phyloP scores from a whole-genome alignment of 345 rosid genomes.

The Dovyalis caffra region DNA sequence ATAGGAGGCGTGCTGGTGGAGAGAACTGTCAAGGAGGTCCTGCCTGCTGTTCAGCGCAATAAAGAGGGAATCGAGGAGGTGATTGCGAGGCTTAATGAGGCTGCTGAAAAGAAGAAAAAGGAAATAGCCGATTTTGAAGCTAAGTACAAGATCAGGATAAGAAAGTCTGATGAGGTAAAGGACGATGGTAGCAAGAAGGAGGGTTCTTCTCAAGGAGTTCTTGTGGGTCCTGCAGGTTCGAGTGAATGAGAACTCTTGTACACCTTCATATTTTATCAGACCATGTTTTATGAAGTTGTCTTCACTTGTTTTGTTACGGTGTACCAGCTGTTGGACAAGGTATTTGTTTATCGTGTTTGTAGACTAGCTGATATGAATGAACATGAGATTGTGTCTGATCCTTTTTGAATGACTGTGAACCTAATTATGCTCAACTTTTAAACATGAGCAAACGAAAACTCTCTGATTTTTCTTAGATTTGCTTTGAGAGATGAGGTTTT shows the following conservation, averaged over 20 bases:
- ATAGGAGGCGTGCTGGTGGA: constrained; percentile 94
- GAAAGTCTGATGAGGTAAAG: constrained; percentile 52
- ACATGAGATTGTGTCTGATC: neutral
- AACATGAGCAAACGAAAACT: too few species aligned
- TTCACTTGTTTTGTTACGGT: neutral
- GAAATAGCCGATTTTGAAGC: constrained; percentile 78
- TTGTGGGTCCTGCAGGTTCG: constrained; percentile 82
- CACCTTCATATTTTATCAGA: neutral
- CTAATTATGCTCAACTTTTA: too few species aligned
- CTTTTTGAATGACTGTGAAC: neutral
- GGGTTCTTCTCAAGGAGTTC: constrained; percentile 93
- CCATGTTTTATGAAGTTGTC: neutral
- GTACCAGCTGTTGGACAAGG: neutral
- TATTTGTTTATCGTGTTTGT: neutral
- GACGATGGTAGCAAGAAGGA: constrained; percentile 64
- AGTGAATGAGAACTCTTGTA: constrained; percentile 26
- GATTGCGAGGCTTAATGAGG: constrained; percentile 74
- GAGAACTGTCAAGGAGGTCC: constrained; percentile 87
- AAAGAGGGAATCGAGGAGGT: constrained; percentile 95
- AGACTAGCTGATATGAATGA: constrained; percentile 8
- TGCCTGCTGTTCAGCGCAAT: constrained; percentile 92
- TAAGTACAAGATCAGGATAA: constrained; percentile 79
- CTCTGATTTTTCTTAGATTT: too few species aligned
- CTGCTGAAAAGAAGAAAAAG: constrained; percentile 77
- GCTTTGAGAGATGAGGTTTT: too few species aligned